Evolutionary conservation across 148 eudicot species (phyloP), one percentile per base, ranked within the genome.

Genomic region (Rhododendron henanense): DNA sequence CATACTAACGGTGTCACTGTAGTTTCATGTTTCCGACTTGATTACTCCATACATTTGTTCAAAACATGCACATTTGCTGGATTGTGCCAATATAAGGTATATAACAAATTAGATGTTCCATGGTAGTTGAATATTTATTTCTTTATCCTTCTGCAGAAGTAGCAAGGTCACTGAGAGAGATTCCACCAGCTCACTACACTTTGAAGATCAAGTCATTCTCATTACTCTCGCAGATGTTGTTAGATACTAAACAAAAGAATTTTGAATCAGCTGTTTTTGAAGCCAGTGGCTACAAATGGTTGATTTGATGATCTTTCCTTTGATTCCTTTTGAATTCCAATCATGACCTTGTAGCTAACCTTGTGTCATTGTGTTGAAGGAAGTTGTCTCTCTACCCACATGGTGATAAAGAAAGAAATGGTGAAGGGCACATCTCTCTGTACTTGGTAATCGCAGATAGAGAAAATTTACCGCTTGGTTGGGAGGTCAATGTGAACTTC

Each of bases 241-340:
- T 6, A 31, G n/a, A 53, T 80, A 3, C 63, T 80, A 4, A 57
- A 3, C 25, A 3, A 14, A 15, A 55, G 13, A 81, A 81, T 2
- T 57, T 3, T 35, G 71, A 55, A 19, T 81, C 84, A 59, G 47
- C 18, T 1, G 28, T 35, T 18, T 81, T 59, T 5, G 84, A 82
- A 35, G 45, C 84, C 33, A 19, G 50, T 61, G 84, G 84, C 73
- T 59, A 57, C 50, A 82, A 82, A 59, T 59, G 84, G 84, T 82
- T 5, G 15, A 44, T 8, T 35, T 81, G 21, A n/a, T 81, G 19
- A n/a, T 41, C 16, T 28, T 11, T 28, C 31, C 18, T 25, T 16
- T 6, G 14, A 3, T 16, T 33, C 7, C 14, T 13, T n/a, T 15
- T 19, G 21, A 18, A 55, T 16, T 33, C 47, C 8, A 10, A 16